Evolutionary conservation across 176 grass and related monocot species (phyloP), one percentile per base, ranked within the genome.

Genomic region (Miscanthus lutarioriparius): DNA sequence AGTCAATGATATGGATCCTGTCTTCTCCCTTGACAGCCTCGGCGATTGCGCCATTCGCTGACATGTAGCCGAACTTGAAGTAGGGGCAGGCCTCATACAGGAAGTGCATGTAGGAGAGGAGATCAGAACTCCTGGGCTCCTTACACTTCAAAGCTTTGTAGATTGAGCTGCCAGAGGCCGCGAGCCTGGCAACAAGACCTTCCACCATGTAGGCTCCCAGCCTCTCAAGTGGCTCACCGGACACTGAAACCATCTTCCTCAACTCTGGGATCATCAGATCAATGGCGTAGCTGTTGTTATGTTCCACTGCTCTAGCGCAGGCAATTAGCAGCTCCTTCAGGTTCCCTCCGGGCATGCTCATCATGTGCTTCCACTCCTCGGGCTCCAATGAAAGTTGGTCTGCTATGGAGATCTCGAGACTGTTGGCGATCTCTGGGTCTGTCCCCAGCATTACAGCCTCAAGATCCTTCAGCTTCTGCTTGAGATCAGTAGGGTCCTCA

Each of bases 31-130:
- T 93, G 40, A 99, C 80, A 48, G 89, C 91, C 78, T 99, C 96
- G 2, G 92, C 90, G 37, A 99, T 96, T 0, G 93, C 94, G 11
- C 91, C 89, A 1, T 99, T 99, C 0, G 96, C 96, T 0, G 93
- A 99, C 80, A 99, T 85, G 88, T 94, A 99, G 38, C 89, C 96
- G 26, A 99, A 99, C 49, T 99, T 99, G 89, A 99, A 91, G 85
- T 94, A 96, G 33, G 97, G 97, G 61, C 97, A 99, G 33, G 89
- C 86, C 79, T 99, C 93, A 15, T 99, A 99, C 27, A 99, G 84
- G 74, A 96, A 91, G 78, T 92, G 91, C 93, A 96, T 96, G 90
- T 99, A 94, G 26, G 96, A 94, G 25, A 99, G 88, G 72, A 99
- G 93, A 28, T 94, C 97, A 22, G 97, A 94, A 5, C 93, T 80